Evolutionary conservation across 345 rosid species (phyloP).

Genomic region (Gossypium mustelinum): DNA sequence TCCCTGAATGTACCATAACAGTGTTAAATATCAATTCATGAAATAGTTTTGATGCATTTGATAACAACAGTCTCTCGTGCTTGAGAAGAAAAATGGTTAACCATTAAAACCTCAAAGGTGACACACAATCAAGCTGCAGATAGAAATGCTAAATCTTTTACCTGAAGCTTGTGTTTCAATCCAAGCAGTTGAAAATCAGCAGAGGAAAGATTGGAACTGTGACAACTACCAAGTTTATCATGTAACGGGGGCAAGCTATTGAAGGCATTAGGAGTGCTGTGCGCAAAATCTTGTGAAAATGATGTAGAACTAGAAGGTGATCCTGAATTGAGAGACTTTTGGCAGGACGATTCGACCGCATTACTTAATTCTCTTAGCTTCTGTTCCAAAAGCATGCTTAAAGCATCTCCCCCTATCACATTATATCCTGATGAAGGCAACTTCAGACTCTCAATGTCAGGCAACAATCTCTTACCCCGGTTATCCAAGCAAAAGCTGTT

Average conservation of each 20-base stretch:
- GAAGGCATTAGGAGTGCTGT: slow-evolving; percentile 17
- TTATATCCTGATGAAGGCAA: slow-evolving; percentile 51
- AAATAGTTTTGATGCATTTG: background rate
- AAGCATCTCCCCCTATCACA: slow-evolving; percentile 74
- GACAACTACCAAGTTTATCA: slow-evolving; percentile 23
- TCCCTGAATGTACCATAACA: slow-evolving; percentile 35
- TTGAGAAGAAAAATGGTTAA: background rate
- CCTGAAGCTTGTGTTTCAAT: slow-evolving; percentile 47
- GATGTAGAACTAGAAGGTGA: slow-evolving; percentile 32
- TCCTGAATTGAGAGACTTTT: slow-evolving; percentile 32
- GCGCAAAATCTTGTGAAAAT: slow-evolving; percentile 23
- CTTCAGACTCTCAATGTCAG: slow-evolving; percentile 40
- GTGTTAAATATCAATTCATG: slow-evolving; percentile 1
- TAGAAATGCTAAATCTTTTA: slow-evolving; percentile 15
- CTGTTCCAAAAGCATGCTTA: slow-evolving; percentile 78
- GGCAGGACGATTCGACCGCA: slow-evolving; percentile 49
- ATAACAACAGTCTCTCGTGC: background rate
- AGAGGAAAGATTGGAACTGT: slow-evolving; percentile 25
- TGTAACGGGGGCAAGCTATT: slow-evolving; percentile 17
- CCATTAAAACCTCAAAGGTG: background rate
- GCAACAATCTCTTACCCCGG: slow-evolving; percentile 42
- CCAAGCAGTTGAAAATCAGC: slow-evolving; percentile 22
- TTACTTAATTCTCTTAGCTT: slow-evolving; percentile 70
- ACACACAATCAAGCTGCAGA: background rate
- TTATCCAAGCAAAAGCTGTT: slow-evolving; percentile 27